These are phyloP conservation scores for Primulina tabacum DNA, from an alignment of 257 asterid species.

Conservation along the genomic window DNA sequence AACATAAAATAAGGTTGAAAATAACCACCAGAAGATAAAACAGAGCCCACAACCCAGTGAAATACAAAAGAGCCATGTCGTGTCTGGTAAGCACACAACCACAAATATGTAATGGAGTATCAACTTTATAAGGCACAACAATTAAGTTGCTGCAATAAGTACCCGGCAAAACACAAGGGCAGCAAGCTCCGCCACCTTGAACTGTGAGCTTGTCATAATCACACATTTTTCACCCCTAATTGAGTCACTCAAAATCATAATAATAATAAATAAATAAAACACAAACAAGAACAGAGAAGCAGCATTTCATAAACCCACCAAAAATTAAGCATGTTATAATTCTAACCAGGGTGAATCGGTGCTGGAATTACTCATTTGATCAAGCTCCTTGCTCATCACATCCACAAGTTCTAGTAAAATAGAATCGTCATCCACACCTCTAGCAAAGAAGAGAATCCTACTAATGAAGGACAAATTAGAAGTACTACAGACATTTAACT, in stretches of 20 bases:
- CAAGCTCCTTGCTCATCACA: conserved; percentile 79
- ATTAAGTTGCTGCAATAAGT: conserved; percentile 25
- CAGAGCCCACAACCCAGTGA: conserved; percentile 16
- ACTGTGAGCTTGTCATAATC: conserved; percentile 65
- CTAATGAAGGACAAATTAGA: conserved; percentile 27
- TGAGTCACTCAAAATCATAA: conserved; percentile 37
- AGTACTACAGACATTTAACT: conserved; percentile 13
- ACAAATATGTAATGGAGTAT: conserved; percentile 19
- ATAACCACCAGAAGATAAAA: background rate
- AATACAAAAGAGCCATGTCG: conserved; percentile 5
- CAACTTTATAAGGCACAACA: conserved; percentile 19
- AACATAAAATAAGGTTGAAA: no score
- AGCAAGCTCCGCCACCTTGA: conserved; percentile 66
- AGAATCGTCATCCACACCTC: conserved; percentile 71
- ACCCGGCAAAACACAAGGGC: conserved; percentile 85
- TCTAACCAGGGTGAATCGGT: conserved; percentile 53
- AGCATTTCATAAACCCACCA: conserved; percentile 15
- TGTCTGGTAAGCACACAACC: conserved; percentile 17
- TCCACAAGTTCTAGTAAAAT: conserved; percentile 69
- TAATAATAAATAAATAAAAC: background rate
- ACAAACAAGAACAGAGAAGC: conserved; percentile 8
- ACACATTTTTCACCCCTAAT: conserved; percentile 72
- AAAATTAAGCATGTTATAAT: conserved; percentile 15
- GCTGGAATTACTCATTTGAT: conserved; percentile 60
- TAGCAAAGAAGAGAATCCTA: conserved; percentile 83